Evolutionary conservation across 345 rosid genomes (phyloP).

Genomic region (Lepidium aucheri): DNA sequence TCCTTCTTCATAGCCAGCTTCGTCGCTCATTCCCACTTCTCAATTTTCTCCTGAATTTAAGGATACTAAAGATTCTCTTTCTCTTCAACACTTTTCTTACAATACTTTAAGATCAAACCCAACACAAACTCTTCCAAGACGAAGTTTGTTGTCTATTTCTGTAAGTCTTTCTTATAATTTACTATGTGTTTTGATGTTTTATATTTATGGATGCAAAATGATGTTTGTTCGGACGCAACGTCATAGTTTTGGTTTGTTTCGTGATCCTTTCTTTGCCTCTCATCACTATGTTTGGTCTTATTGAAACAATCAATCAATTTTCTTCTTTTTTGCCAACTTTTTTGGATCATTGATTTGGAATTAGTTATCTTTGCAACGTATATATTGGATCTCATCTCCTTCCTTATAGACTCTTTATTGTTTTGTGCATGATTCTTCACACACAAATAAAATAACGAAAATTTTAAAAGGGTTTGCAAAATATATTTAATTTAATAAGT

Average conservation of each 20-base stretch:
- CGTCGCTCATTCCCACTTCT: not conserved
- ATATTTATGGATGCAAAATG: not conserved
- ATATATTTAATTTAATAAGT: not conserved
- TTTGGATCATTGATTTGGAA: conserved; percentile 1
- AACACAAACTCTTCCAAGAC: not conserved
- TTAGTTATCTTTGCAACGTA: not conserved
- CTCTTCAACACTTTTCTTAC: not conserved
- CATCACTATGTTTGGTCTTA: not conserved
- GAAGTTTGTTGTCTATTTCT: not conserved
- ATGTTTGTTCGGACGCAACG: not conserved
- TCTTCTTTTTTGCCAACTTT: not conserved
- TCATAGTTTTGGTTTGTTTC: not conserved
- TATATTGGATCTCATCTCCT: not conserved
- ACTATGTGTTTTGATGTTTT: not conserved
- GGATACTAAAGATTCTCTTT: not conserved
- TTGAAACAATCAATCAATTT: not conserved
- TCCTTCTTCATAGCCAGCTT: conserved; percentile 16
- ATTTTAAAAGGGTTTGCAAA: not conserved
- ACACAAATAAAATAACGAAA: not conserved
- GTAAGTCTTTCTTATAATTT: conserved; percentile 3
- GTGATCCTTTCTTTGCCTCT: conserved; percentile 4
- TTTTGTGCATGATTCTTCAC: not conserved
- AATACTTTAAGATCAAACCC: not conserved
- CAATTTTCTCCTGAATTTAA: not conserved
- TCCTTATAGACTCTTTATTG: not conserved